Conservation (phyloP, 2,329 filamentous ascomycete species). For the Zasmidium citrigriseum region DNA sequence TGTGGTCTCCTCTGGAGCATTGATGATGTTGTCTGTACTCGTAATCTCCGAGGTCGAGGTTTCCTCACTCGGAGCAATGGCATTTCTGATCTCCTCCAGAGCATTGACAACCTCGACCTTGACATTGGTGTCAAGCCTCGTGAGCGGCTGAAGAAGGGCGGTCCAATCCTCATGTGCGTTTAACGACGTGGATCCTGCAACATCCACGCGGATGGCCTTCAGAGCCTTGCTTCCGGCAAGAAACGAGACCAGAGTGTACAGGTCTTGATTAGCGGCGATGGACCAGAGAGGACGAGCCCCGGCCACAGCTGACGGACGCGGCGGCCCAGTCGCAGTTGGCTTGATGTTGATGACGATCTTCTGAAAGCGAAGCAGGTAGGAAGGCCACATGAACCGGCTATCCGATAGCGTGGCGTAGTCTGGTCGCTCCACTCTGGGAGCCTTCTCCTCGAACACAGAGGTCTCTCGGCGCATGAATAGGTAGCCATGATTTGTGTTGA, state of each 20-base stretch:
- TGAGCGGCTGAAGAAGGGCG: background rate
- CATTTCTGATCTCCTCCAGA: background rate
- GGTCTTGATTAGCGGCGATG: background rate
- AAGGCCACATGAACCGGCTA: background rate
- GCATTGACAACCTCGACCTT: background rate
- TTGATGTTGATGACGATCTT: background rate
- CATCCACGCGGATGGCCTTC: background rate
- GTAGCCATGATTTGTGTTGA: background rate
- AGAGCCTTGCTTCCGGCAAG: background rate
- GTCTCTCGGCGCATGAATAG: too few species aligned
- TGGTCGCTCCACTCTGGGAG: too few species aligned
- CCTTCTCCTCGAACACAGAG: too few species aligned
- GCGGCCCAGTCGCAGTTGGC: too few species aligned
- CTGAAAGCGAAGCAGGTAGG: background rate
- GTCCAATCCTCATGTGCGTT: too few species aligned
- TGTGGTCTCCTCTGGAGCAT: background rate
- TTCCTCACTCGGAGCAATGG: background rate
- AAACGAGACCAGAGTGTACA: background rate
- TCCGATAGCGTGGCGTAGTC: background rate
- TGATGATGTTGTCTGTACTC: background rate
- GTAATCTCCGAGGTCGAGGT: too few species aligned
- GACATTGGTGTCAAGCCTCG: background rate
- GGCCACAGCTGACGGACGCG: too few species aligned
- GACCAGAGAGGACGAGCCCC: too few species aligned
- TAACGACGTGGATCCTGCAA: background rate